Base-by-base conservation (phyloP, 106 monocot species). In the Apostasia shenzhenica region DNA sequence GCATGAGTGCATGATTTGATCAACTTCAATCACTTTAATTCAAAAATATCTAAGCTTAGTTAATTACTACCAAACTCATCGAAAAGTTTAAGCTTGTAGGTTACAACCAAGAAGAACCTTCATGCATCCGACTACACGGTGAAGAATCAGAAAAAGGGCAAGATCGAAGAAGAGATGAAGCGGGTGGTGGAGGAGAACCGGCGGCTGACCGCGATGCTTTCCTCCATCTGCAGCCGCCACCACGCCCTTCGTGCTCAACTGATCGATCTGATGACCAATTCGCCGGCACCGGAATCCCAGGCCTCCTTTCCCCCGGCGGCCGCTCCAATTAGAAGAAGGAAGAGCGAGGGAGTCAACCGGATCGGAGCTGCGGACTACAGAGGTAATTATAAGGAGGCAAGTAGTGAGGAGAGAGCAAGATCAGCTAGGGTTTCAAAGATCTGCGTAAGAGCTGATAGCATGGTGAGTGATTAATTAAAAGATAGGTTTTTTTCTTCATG, bases 161-260 rank as follows among this genome's bases (percentile, higher is more conserved):
- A 54, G 43, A 45, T 60, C 2, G 37, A 82, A 48, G 78, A 70
- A 0, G 71, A 85, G 60, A 41, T 94, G 51, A 78, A 43, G 5
- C 43, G 58, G n/a, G 67, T 81, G 69, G 77, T 44, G 59, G 82
- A 82, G 55, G 90, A 90, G 82, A 90, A 90, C 72, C 54, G 55
- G 66, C 68, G 70, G 59, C 76, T 94, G 12, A 70, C 54, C 42
- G 82, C 79, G 67, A 75, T 51, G 77, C 75, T 94, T 3, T 53
- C 69, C 14, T 40, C n/a, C 72, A 57, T 87, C 48, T 61, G 49
- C 37, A 56, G 54, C 2, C 70, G 69, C 48, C 84, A 84, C 76
- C 46, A 5, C 41, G 38, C 73, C 0, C 70, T 88, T 8, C 70
- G 61, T 26, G 76, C 46, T 61, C 81, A 79, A 61, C 48, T 84